Conservation (phyloP, 129 eudicot species). For the Helichrysum umbraculigerum region DNA sequence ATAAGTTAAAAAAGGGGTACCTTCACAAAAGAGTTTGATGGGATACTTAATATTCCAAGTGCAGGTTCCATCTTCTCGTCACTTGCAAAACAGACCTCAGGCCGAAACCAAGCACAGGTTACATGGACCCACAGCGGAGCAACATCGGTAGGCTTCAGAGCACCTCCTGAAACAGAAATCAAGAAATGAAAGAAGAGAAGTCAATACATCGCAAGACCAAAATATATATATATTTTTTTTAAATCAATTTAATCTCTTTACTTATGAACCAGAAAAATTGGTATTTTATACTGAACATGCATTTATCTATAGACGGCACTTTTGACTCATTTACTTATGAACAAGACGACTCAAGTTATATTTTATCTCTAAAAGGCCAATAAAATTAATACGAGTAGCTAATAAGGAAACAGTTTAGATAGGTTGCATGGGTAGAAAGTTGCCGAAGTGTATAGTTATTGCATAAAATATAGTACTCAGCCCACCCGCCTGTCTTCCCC, state of each 20-base stretch:
- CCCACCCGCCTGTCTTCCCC: too few species aligned
- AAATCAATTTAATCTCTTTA: not conserved
- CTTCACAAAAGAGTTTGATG: conserved; percentile 92
- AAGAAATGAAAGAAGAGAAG: conserved; percentile 7
- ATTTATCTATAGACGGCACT: not conserved
- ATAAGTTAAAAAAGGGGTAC: conserved; percentile 33
- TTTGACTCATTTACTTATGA: too few species aligned
- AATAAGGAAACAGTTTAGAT: too few species aligned
- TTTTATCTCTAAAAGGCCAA: too few species aligned
- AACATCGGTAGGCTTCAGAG: conserved; percentile 89
- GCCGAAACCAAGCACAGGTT: conserved; percentile 98
- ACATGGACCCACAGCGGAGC: conserved; percentile 95
- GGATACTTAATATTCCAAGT: conserved; percentile 87
- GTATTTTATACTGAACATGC: not conserved
- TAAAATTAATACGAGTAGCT: too few species aligned
- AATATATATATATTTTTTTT: not conserved
- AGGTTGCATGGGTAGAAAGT: too few species aligned
- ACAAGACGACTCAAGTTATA: too few species aligned
- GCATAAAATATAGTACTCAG: too few species aligned
- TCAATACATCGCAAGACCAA: not conserved
- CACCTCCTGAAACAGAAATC: conserved; percentile 63
- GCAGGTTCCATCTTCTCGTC: conserved; percentile 99
- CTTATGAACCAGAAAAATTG: not conserved
- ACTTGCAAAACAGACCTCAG: conserved; percentile 89
- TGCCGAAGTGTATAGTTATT: too few species aligned